A percentile compares a stretch with the other conserved stretches of the same genome.
Conservation (phyloP, 306 rosid genomes). For the Biancaea sappan region DNA sequence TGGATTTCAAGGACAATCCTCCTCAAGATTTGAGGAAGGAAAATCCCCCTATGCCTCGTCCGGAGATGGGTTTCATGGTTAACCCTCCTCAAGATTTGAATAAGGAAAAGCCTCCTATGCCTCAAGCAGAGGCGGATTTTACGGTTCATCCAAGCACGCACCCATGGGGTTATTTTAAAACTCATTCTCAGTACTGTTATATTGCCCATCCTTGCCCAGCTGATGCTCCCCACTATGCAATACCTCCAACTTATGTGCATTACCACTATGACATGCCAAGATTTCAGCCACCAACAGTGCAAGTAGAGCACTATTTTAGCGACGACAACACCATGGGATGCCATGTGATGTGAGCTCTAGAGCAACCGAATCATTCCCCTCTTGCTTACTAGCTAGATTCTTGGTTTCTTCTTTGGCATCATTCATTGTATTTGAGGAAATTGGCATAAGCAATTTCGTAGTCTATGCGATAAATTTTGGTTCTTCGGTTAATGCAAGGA, state of each 20-base stretch:
- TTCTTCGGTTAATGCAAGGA: background rate
- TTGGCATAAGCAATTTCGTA: conserved; percentile 21
- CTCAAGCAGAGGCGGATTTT: background rate
- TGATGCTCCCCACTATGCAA: conserved; percentile 31
- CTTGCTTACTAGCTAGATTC: background rate
- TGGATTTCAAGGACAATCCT: background rate
- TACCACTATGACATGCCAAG: conserved; percentile 18
- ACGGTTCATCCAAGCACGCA: conserved; percentile 14
- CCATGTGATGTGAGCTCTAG: conserved; percentile 36
- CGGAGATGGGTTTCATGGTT: background rate
- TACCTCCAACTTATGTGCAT: conserved; percentile 17
- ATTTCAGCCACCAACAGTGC: conserved; percentile 29
- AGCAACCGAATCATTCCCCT: background rate
- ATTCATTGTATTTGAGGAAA: background rate
- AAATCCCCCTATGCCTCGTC: background rate
- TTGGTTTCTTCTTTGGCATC: background rate
- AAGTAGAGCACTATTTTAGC: conserved; percentile 43
- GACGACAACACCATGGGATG: conserved; percentile 49
- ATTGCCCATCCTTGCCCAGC: conserved; percentile 36
- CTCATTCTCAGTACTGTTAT: conserved; percentile 26
- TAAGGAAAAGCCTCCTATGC: background rate
- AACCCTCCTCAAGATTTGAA: background rate
- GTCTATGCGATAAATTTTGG: background rate
- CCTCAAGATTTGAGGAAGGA: too few species aligned
- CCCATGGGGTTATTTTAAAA: background rate